These are phyloP conservation scores for Xylaria castorea DNA, from an alignment of 495 filamentous ascomycete species.

Conservation along the genomic window DNA sequence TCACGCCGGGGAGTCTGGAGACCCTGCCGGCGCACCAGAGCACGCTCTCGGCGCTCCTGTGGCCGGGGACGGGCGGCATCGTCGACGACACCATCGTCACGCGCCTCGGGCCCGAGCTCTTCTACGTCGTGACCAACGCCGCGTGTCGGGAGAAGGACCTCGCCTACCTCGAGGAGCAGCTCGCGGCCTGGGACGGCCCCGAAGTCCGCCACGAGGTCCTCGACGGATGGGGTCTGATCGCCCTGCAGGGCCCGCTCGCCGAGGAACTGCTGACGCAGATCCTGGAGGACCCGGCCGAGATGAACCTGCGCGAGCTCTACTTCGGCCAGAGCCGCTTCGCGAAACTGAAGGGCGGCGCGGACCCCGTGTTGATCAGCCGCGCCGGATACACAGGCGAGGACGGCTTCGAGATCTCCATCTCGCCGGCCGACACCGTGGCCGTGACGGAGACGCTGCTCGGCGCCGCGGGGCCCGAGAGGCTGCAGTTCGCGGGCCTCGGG, in stretches of 20 bases:
- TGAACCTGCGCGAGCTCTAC: conserved; percentile 71
- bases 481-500: conserved; percentile 85
- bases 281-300: conserved; percentile 53
- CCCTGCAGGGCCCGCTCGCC: conserved; percentile 85
- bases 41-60: conserved; percentile 82
- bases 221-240: conserved; percentile 78
- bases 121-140: conserved; percentile 97
- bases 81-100: conserved; percentile 94
- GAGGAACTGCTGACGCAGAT: conserved; percentile 64
- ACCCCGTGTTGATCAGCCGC: conserved; percentile 77
- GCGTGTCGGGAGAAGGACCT: conserved; percentile 87
- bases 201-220: conserved; percentile 52
- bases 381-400: conserved; percentile 98
- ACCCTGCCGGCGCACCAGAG: conserved; percentile 57
- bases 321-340: conserved; percentile 78
- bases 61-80: conserved; percentile 81
- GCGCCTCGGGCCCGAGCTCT: conserved; percentile 67
- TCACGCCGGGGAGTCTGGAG: conserved; percentile 75
- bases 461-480: conserved; percentile 62
- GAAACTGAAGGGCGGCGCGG: conserved; percentile 50
- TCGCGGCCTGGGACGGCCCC: conserved; percentile 64
- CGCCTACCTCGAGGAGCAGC: conserved; percentile 69
- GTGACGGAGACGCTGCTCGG: conserved; percentile 69
- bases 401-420: conserved; percentile 94
- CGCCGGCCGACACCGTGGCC: conserved; percentile 59